Base-by-base conservation (phyloP, 2,329 filamentous ascomycete species). In the Fulvia fulva region DNA sequence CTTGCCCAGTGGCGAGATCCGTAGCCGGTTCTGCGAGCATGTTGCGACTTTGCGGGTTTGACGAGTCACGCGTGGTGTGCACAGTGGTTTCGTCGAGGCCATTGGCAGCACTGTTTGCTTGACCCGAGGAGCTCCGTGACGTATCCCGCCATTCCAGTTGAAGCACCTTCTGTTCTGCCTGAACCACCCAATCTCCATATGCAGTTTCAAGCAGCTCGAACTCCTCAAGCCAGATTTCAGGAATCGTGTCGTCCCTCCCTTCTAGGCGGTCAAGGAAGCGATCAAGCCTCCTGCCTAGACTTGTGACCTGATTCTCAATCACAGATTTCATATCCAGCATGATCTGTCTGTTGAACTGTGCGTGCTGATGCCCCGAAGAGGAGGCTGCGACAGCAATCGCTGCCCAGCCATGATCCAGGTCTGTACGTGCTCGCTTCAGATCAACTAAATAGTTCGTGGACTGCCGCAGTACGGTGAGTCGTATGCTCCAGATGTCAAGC, bases 221-320 rank as follows among this genome's bases (percentile, higher is more conserved):
- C 4, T 87, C 83, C 67, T 96, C 90, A 56, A 97, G 84, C 94
- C 93, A 99, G 26, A 78, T 73, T 43, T 95, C 89, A 0, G 94
- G 94, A 9, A 99, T 77, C 0, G 88, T 90, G 68, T 99, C 94
- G 45, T 88, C 81, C 55, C 86, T 81, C 1, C 91, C 92, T 73
- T 97, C 94, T 1, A 97, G 80, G 30, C 84, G 82, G 73, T 99
- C 92, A 14, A 99, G 81, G 83, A 97, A 91, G 52, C 81, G 84
- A 72, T 99, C 94, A 61, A 97, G 80, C 41, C 86, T 82, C 50
- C 82, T 82, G 0, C 90, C 93, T 0, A 91, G 81, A 34, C 81
- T 81, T 14, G 83, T 79, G 32, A 97, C 85, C 64, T 88, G 89
- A 30, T 82, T 77, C 57, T 88, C 85, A 30, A 97, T 77, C 8